Evolutionary conservation across 2,329 filamentous ascomycete species (phyloP).

Genomic region (Verticillium klebahnii): DNA sequence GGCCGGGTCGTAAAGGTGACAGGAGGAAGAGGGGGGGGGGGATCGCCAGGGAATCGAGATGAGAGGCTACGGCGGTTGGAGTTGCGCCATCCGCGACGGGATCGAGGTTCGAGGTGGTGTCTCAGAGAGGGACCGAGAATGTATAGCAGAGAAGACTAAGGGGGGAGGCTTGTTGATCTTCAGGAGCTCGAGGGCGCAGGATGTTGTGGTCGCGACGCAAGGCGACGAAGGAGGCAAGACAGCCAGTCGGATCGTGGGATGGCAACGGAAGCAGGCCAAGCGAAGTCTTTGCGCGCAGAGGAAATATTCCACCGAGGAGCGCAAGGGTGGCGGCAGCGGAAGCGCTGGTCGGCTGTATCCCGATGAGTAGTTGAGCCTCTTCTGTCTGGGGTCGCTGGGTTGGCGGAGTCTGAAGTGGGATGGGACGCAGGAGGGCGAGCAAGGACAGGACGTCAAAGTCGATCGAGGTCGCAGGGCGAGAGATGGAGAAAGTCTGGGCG

Average conservation of each 20-base stretch:
- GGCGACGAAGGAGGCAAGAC: not conserved
- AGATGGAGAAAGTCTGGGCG: slow-evolving; percentile 1
- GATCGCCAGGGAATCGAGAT: slow-evolving; percentile 3
- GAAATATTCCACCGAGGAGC: not conserved
- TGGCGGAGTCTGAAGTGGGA: not conserved
- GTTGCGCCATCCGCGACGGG: not conserved
- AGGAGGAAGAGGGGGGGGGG: not conserved
- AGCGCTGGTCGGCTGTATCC: not conserved
- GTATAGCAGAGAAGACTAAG: not conserved
- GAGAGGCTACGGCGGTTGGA: not conserved
- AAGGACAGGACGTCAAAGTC: slow-evolving; percentile 5
- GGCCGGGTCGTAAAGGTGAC: not conserved
- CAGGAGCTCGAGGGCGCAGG: not conserved
- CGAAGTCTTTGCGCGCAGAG: not conserved
- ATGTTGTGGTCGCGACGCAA: not conserved
- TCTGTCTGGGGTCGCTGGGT: not conserved
- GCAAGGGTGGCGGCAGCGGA: not conserved
- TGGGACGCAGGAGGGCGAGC: slow-evolving; percentile 3
- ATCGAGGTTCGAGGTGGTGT: not conserved
- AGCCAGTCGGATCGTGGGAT: not conserved
- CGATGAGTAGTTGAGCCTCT: not conserved
- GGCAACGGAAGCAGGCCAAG: not conserved
- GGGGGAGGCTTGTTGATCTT: not conserved
- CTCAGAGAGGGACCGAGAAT: not conserved
- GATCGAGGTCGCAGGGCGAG: slow-evolving; percentile 3